A percentile compares a stretch with the other conserved stretches of the same genome.
Evolutionary conservation across 2,329 filamentous ascomycete genomes (phyloP).

Genomic region (Epichloe scottii): DNA sequence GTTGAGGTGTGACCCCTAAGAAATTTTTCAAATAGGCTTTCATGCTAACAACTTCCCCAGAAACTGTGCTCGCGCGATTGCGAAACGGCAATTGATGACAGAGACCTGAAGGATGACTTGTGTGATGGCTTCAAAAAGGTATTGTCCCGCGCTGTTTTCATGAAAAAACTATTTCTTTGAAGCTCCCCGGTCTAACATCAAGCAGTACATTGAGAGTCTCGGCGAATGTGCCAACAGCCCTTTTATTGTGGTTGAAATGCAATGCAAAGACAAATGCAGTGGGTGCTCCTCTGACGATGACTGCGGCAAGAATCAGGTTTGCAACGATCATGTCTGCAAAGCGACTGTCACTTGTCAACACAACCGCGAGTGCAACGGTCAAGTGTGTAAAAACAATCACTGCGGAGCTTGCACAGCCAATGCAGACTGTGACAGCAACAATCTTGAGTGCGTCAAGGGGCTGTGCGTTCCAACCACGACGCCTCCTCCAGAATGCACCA

Average conservation of each 20-base stretch:
- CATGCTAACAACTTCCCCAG: neutral
- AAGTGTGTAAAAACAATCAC: constrained; percentile 3
- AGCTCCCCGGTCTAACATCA: neutral
- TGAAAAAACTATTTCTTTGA: neutral
- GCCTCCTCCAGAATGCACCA: constrained; percentile 6
- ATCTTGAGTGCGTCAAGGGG: constrained; percentile 4
- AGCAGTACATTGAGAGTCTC: constrained; percentile 4
- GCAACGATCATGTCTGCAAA: constrained; percentile 3
- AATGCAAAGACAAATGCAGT: constrained; percentile 4
- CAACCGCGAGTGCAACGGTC: constrained; percentile 6
- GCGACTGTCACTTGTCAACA: constrained; percentile 2
- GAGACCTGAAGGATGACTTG: neutral
- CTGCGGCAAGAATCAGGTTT: constrained; percentile 3
- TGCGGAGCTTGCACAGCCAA: constrained; percentile 4
- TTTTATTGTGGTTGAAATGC: constrained; percentile 1
- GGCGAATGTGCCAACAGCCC: constrained; percentile 5
- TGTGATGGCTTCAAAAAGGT: constrained; percentile 6
- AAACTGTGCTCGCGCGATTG: constrained; percentile 4
- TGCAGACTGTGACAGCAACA: constrained; percentile 1
- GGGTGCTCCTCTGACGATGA: constrained; percentile 2
- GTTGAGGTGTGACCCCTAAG: constrained; percentile 1
- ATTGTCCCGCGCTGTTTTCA: neutral
- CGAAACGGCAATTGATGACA: constrained; percentile 4
- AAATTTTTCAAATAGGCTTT: neutral
- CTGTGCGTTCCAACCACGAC: constrained; percentile 2